Evolutionary conservation across 2,329 filamentous ascomycete species (phyloP), one percentile per base, ranked within the genome.

Genomic region (Aspergillus novoparasiticus): DNA sequence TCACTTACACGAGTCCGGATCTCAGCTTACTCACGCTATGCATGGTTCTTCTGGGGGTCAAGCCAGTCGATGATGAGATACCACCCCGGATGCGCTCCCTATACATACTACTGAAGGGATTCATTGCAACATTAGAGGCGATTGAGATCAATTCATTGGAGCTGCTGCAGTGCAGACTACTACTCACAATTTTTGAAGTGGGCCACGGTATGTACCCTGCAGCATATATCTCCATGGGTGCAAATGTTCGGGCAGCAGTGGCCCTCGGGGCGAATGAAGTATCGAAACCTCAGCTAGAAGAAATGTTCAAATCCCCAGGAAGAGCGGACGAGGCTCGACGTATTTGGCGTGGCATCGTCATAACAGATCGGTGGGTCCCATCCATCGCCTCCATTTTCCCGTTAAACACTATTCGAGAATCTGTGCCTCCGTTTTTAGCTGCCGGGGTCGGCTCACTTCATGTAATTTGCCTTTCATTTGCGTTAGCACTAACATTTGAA

Each of bases 231-330:
- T 59, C 57, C n/a, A 50, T 50, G 11, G 57, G 45, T 9, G 34
- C 57, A 9, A 59, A 59, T 46, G 34, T 59, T 9, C 57, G 57
- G 21, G 57, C 57, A 6, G 57, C 57, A 34, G 41, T 59, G 9
- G 23, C 46, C 6, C 32, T 59, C 1, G 57, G 57, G 46, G 34
- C 23, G 16, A 53, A 50, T 41, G 57, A 11, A 6, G 21, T 32
- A 9, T 59, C 41, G 11, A 19, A 12, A 4, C 4, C 23, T 28
- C 32, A 59, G 10, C 46, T 59, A 9, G 16, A 21, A n/a, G 26
- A 28, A 21, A 28, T 9, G 8, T 59, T 59, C 26, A 23, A 19
- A 16, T n/a, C 6, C n/a, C 14, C 23, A 43, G n/a, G 21, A 23
- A 14, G 39, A 10, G 57, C 46, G 12, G 57, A 53, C 10, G 57